Base-by-base conservation (phyloP, 2,329 filamentous ascomycete species). In the Ascocoryne sarcoides region DNA sequence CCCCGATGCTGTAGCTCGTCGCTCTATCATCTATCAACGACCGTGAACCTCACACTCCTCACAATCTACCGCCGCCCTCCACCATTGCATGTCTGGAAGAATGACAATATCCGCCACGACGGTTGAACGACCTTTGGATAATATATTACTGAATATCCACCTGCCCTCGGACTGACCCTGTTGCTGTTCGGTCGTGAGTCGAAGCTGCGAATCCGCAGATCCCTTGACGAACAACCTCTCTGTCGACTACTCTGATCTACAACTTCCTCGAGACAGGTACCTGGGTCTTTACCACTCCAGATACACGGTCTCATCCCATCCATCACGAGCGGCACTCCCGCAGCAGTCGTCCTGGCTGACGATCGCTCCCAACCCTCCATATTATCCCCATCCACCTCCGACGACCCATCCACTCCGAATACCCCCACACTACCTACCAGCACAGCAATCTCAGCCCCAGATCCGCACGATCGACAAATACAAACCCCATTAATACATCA, bases 261-360 rank as follows among this genome's bases (percentile, higher is more conserved):
- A 16, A 43, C 43, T 37, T 16, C 19, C 14, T 32, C 43, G 33
- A 42, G 30, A 32, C 12, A 38, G 19, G 32, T 46, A 41, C 45
- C 50, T 44, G 42, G 36, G 21, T 39, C 29, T 37, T 32, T 12
- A 33, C 37, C 23, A 26, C 23, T 43, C 23, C 37, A 42, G 45
- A 45, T 37, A 44, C 44, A 15, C 26, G 30, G 40, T 37, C 36
- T 38, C 37, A 40, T 37, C 37, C 23, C 36, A 39, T 31, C 41
- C 31, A 19, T 17, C 36, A 44, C 44, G 54, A 58, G 65, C 62
- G 64, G 68, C 64, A 59, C 47, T 65, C 65, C 71, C 68, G 66
- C 67, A 65, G 64, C 56, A 63, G 66, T 77, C 78, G 80, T 78
- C 73, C 81, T 85, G 82, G 82, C 81, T 73, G 73, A 82, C 76